Evolutionary conservation across 2,329 filamentous ascomycete species (phyloP), one percentile per base, ranked within the genome.

Genomic region (Ramularia endophylla): DNA sequence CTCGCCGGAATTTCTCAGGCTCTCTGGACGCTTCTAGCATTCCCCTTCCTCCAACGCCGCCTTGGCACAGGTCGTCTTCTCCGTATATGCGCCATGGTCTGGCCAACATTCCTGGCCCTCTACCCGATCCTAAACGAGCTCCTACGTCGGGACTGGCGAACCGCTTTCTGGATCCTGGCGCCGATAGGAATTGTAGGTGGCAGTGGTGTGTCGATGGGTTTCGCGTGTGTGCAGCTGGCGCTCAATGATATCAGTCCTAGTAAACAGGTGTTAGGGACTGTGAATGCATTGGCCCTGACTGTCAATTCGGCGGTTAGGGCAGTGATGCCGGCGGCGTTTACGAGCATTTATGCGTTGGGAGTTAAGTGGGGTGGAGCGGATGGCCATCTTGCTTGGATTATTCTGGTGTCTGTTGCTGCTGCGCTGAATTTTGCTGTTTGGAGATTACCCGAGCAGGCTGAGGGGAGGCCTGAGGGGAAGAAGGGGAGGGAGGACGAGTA

Each of bases 211-310:
- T 73, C 72, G 36, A 87, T 86, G 82, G 69, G 73, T 2, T 85
- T 83, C 56, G 88, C 83, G 0, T 80, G 72, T 2, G 73, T 81
- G 1, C 84, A 89, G 66, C 77, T 90, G 7, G 78, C 79, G 0
- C 57, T 90, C 22, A 90, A 90, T 60, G 83, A 89, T 43, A 76
- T 84, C 2, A 73, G 80, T 0, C 86, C 86, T 0, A 77, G 72
- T 8, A 73, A 77, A 1, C 68, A 70, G 30, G 74, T 78, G 0
- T 67, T 90, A 8, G 85, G 81, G 0, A 87, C 78, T 0, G 65
- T 92, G 19, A 90, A 90, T 52, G 81, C 81, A 0, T 53, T 87
- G 1, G 74, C 77, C 0, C 66, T 90, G 43, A 82, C 83, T 0
- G 55, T 78, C 1, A 64, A 69, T 0, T 80, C 78, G 48, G 80